phyloP scores from a whole-genome alignment of 805 yeast species.

The Wickerhamiella spandovensis region DNA sequence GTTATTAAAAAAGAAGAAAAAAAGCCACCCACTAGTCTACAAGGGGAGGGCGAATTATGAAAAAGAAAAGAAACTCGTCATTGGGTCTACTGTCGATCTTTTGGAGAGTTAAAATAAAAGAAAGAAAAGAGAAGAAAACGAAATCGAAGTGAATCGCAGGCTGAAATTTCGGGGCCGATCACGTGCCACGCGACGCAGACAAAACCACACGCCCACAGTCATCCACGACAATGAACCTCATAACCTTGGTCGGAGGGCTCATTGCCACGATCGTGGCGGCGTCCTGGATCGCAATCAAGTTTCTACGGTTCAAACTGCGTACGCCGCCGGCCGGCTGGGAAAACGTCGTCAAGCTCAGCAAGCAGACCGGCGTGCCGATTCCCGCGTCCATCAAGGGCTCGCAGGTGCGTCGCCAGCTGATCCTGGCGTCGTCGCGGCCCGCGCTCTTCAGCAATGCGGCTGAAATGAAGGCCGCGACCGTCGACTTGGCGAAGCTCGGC shows the following conservation, averaged over 20 bases:
- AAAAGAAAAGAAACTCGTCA: too few species aligned
- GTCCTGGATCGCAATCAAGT: slow-evolving; percentile 8
- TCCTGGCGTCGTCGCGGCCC: slow-evolving; percentile 24
- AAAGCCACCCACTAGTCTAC: too few species aligned
- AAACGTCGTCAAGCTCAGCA: slow-evolving; percentile 11
- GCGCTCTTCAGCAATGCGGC: slow-evolving; percentile 17
- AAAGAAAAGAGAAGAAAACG: too few species aligned
- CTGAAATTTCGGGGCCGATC: background rate
- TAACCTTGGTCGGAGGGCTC: background rate
- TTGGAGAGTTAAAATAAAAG: too few species aligned
- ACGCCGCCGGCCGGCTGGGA: slow-evolving; percentile 13
- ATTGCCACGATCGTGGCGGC: slow-evolving; percentile 5
- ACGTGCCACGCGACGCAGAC: background rate
- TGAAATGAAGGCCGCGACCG: slow-evolving; percentile 8
- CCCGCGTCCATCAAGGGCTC: slow-evolving; percentile 19
- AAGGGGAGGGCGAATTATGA: too few species aligned
- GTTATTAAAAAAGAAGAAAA: too few species aligned
- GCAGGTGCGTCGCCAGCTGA: slow-evolving; percentile 28
- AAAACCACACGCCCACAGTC: background rate
- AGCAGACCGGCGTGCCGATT: slow-evolving; percentile 12
- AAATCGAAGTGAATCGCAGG: too few species aligned
- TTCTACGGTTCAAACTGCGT: slow-evolving; percentile 12
- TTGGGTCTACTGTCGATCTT: too few species aligned
- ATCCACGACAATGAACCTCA: background rate
- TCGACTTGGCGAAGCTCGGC: slow-evolving; percentile 9